Conservation (phyloP, 169 alveolate species). For the Toxoplasma gondii region DNA sequence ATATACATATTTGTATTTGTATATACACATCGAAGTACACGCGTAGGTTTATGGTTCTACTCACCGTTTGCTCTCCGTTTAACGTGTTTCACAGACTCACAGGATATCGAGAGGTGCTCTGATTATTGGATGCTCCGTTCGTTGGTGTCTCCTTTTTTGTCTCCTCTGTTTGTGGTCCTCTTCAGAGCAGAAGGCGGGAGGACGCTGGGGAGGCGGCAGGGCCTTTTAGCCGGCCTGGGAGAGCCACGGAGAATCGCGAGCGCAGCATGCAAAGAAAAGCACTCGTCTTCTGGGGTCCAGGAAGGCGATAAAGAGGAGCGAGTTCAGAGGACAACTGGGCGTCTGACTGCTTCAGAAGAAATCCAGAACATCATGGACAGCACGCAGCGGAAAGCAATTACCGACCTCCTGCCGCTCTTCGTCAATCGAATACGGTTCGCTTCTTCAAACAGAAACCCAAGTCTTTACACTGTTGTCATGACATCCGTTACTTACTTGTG, state of each 20-base stretch:
- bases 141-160: too few species aligned
- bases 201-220: not conserved
- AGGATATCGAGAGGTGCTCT: too few species aligned
- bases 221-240: not conserved
- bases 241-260: not conserved
- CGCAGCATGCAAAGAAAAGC: not conserved
- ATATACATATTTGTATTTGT: too few species aligned
- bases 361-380: not conserved
- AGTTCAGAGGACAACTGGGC: not conserved
- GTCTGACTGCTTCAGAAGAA: not conserved
- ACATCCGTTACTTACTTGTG: too few species aligned
- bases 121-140: too few species aligned
- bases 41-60: too few species aligned
- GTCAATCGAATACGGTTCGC: constrained; percentile 45
- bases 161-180: not conserved
- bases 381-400: not conserved
- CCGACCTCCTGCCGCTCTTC: constrained; percentile 50
- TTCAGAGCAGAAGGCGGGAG: not conserved
- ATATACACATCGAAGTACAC: too few species aligned
- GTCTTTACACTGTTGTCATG: too few species aligned
- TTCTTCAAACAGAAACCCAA: too few species aligned
- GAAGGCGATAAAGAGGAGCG: not conserved
- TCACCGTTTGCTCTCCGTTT: too few species aligned
- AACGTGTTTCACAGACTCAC: too few species aligned
- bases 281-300: too few species aligned